Evolutionary conservation across 768 basidiomycete species (phyloP).

Genomic region (Leccinum boreale): DNA sequence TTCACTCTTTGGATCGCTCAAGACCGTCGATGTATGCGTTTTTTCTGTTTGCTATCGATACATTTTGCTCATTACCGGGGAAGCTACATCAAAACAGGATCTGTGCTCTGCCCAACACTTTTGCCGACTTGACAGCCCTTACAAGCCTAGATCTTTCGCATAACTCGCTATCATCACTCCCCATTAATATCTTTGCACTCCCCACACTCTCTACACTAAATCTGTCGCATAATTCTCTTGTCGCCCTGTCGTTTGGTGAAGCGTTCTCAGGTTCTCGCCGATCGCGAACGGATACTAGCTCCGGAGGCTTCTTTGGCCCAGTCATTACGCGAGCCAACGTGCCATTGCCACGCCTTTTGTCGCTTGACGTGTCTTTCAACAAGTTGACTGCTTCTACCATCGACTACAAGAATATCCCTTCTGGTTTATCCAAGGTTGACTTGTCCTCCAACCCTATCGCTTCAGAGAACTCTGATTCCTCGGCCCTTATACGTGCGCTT

Average conservation of each 20-base stretch:
- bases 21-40: constrained; percentile 67
- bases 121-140: constrained; percentile 66
- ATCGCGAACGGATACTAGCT: constrained; percentile 26
- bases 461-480: constrained; percentile 24
- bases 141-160: constrained; percentile 71
- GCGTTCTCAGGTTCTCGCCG: constrained; percentile 42
- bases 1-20: constrained; percentile 79
- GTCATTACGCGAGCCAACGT: constrained; percentile 57
- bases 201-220: constrained; percentile 66
- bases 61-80: not conserved
- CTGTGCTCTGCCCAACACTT: constrained; percentile 54
- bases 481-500: constrained; percentile 43
- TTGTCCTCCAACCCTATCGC: constrained; percentile 69
- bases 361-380: constrained; percentile 67
- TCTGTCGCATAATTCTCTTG: constrained; percentile 66
- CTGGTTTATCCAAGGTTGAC: constrained; percentile 53
- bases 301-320: constrained; percentile 62
- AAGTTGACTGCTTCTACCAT: constrained; percentile 53
- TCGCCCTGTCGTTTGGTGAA: constrained; percentile 56
- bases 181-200: constrained; percentile 62
- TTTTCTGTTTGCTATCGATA: not conserved
- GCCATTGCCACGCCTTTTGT: constrained; percentile 64
- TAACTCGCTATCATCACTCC: constrained; percentile 63
- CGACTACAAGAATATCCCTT: constrained; percentile 51
- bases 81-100: constrained; percentile 79